Evolutionary conservation across 169 alveolate species (phyloP).

Genomic region (Eimeria necatrix): DNA sequence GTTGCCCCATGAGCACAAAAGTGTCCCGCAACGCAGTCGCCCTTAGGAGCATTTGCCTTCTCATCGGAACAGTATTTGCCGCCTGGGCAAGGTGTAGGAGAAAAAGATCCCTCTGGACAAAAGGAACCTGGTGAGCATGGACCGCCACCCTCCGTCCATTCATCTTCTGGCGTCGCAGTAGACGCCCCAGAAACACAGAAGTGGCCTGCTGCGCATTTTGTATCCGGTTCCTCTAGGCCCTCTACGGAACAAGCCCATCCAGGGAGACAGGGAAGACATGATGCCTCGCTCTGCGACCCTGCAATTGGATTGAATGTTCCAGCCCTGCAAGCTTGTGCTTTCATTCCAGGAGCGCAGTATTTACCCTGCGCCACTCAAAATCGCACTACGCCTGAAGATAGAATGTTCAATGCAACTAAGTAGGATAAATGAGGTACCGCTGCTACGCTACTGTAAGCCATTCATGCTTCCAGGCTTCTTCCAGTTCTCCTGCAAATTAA

Average conservation of each 20-base stretch:
- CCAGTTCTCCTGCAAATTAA: neutral
- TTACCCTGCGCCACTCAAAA: conserved; percentile 27
- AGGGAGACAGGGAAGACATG: conserved; percentile 76
- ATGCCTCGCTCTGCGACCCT: conserved; percentile 36
- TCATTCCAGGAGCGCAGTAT: conserved; percentile 71
- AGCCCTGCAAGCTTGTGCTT: conserved; percentile 42
- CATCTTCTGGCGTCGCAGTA: neutral
- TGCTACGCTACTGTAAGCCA: neutral
- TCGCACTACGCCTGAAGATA: neutral
- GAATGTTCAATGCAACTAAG: neutral
- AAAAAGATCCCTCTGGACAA: conserved; percentile 29
- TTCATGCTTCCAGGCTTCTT: neutral
- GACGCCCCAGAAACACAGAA: conserved; percentile 5
- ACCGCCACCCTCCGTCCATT: conserved; percentile 39
- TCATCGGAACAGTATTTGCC: conserved; percentile 58
- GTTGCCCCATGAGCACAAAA: conserved; percentile 71
- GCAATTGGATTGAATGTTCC: conserved; percentile 66
- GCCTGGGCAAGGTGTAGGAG: conserved; percentile 47
- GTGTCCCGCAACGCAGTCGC: conserved; percentile 51
- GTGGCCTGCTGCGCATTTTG: conserved; percentile 15
- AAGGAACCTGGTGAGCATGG: conserved; percentile 31
- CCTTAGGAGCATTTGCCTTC: neutral
- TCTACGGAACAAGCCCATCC: conserved; percentile 40
- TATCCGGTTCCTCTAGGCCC: neutral
- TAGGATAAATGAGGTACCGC: neutral